A percentile compares a stretch with the other conserved stretches of the same genome.
These are phyloP conservation scores for Penicillium ochrochloron DNA, from an alignment of 495 filamentous ascomycete species.

Conservation along the genomic window DNA sequence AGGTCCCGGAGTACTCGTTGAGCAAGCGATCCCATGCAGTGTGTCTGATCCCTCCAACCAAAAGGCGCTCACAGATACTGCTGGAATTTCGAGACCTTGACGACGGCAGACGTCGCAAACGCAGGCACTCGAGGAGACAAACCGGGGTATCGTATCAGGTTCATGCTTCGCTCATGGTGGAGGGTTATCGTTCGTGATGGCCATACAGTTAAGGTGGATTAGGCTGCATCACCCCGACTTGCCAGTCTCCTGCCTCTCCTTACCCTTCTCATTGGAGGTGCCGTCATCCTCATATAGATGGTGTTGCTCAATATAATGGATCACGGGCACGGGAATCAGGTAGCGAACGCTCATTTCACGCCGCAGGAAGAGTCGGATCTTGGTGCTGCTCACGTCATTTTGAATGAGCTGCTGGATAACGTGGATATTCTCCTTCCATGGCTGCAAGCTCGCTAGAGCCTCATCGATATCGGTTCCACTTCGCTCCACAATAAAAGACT, in stretches of 20 bases:
- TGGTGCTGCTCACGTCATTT: conserved; percentile 88
- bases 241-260: conserved; percentile 30
- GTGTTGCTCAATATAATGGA: conserved; percentile 78
- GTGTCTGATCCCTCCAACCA: neutral
- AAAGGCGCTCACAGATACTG: neutral
- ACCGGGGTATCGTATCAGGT: conserved; percentile 36
- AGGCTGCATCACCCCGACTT: conserved; percentile 26
- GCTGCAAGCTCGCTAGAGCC: conserved; percentile 73
- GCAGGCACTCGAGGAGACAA: conserved; percentile 10
- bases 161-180: conserved; percentile 23
- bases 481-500: conserved; percentile 86
- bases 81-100: neutral
- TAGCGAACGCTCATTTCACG: conserved; percentile 79
- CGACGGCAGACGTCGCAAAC: neutral
- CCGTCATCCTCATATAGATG: conserved; percentile 73
- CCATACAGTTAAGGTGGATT: neutral
- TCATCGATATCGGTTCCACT: conserved; percentile 89
- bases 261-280: conserved; percentile 46
- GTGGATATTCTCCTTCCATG: conserved; percentile 78
- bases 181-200: conserved; percentile 18
- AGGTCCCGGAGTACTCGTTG: neutral
- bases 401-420: conserved; percentile 88
- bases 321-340: conserved; percentile 66
- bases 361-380: conserved; percentile 81
- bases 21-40: neutral